Base-by-base conservation (phyloP, 176 grass and related monocot species). In the Hordeum vulgare region DNA sequence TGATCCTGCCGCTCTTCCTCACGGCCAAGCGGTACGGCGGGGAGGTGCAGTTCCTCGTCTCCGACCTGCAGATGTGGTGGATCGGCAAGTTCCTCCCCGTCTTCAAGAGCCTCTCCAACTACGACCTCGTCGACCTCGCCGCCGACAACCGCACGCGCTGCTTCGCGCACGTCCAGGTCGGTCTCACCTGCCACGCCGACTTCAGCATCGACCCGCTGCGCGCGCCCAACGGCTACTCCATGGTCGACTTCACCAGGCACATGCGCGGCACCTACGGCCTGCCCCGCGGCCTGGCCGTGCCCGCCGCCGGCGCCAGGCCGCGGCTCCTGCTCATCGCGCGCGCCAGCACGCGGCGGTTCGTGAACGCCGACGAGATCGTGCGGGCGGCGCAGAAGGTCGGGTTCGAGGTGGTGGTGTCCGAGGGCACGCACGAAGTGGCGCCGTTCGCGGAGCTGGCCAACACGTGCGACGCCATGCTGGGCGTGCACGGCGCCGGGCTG, bases 1-100 rank as follows among this genome's bases (percentile, higher is more conserved):
- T 99, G 15, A 76, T 99, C 60, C 72, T 98, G 70, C 96, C 96
- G 29, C 90, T 99, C 66, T 99, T 99, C 85, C 85, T 93, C n/a
- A 94, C 89, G 44, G 80, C 93, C 61, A 69, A 81, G 78, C 91
- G 59, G 61, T 96, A 90, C 78, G 15, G 39, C 66, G 96, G 96
- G 35, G 91, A 94, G 89, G 96, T 99, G 80, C 35, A 9, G 60
- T 86, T 99, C 80, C 85, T 99, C 6, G 77, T 99, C 2, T 79
- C 93, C 4, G 83, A 99, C 81, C 33, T 87, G 20, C 85, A 76
- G 80, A 29, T 71, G 53, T 92, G 90, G 91, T 90, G 89, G 87
- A 26, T 99, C 26, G 63, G 82, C 81, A 94, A 90, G 81, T 99
- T 90, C 91, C 1, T 77, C 8, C 85, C 91, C 0, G 85, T 99